These are phyloP conservation scores for Albizia julibrissin DNA, from an alignment of 306 rosid genomes.

Conservation along the genomic window DNA sequence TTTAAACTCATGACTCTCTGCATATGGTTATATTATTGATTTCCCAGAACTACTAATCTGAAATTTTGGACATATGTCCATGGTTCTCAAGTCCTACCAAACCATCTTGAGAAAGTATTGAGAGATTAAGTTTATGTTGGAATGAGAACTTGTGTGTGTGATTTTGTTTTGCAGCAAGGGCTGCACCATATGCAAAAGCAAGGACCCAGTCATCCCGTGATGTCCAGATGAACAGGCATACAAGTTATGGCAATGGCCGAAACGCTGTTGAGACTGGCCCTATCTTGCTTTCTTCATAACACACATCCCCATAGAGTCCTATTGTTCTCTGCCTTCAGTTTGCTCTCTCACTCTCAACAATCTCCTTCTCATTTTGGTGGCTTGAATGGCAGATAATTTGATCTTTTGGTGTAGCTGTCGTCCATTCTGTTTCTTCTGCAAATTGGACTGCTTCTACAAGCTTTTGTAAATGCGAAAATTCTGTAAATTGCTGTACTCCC, in stretches of 20 bases:
- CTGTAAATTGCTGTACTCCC: slow-evolving; percentile 49
- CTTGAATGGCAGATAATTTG: slow-evolving; percentile 28
- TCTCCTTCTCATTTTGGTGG: slow-evolving; percentile 12
- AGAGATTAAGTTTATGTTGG: neutral
- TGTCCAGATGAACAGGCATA: slow-evolving; percentile 82
- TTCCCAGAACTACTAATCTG: neutral
- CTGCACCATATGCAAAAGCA: slow-evolving; percentile 89
- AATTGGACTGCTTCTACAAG: slow-evolving; percentile 32
- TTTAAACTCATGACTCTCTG: neutral
- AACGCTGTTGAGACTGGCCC: slow-evolving; percentile 87
- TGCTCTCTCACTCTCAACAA: neutral
- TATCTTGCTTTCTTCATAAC: slow-evolving; percentile 62
- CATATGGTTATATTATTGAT: neutral
- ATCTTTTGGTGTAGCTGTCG: slow-evolving; percentile 27
- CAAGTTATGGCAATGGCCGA: slow-evolving; percentile 64
- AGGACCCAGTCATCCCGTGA: slow-evolving; percentile 87
- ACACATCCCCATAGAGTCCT: slow-evolving; percentile 12
- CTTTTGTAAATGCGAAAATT: slow-evolving; percentile 39
- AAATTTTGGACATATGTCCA: neutral
- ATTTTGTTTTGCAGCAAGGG: slow-evolving; percentile 70
- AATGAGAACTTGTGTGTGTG: slow-evolving; percentile 16
- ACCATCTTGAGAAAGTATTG: slow-evolving; percentile 13
- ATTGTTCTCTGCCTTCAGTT: slow-evolving; percentile 22
- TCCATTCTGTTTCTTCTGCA: slow-evolving; percentile 15
- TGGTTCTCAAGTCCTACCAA: neutral